Base-by-base conservation (phyloP, 1,284 basidiomycete species). In the Grifola frondosa region DNA sequence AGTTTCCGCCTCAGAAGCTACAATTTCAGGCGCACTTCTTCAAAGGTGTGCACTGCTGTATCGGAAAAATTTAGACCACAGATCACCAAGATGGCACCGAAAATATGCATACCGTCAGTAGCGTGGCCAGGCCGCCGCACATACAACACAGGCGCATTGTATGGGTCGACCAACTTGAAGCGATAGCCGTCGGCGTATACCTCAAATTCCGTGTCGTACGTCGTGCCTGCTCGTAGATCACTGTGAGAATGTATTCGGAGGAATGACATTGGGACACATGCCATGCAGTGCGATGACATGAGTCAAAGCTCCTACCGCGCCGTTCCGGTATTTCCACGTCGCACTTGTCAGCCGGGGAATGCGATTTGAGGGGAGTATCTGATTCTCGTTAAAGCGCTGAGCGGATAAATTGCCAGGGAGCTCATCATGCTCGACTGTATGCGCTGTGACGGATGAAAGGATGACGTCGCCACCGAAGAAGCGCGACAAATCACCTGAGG, bases 381-480 rank as follows among this genome's bases (percentile, higher is more conserved):
- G 56, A 16, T 48, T 48, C 57, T 78, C 75, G 48, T 75, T 69
- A 42, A 80, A 62, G 15, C 74, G 73, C 40, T 80, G 69, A 53
- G 71, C 75, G 54, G 66, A 67, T 5, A 83, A 68, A 41, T 72
- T 50, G 30, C 81, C 81, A 0, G 81, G 77, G 20, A 62, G 58
- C 48, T 79, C 77, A 64, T 74, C 66, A 59, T 67, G 70, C 58
- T 78, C 72, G 37, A 78, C 68, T 2, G 70, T 71, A 51, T 71
- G 71, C 8, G 74, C 71, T 40, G 50, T 45, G 22, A 58, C 47
- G 26, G 73, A 70, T 44, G 62, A 52, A 32, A 81, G 69, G 49
- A 74, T 68, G 37, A 81, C 77, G 56, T 83, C 80, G 29, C 81
- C 81, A 40, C 79, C 81, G 62, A 84, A 82, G 69, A 83, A 83